Percentiles rank a stretch among this genome's conserved stretches.
Evolutionary conservation across 23 red algal species (phyloP).

Genomic region (Cyanidiococcus yangmingshanensis): DNA sequence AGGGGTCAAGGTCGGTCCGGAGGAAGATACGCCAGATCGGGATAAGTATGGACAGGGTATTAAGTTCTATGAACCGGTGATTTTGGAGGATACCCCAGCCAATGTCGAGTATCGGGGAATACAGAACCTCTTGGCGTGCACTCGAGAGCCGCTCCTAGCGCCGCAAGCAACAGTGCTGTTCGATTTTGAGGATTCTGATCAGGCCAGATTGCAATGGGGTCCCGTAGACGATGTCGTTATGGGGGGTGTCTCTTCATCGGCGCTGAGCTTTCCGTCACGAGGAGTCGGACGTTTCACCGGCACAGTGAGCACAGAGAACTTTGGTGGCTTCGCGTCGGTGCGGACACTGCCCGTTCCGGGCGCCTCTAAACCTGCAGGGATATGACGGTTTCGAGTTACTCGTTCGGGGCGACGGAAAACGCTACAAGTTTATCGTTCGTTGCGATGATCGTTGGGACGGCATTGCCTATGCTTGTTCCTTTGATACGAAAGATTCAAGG

Average conservation of each 20-base stretch:
- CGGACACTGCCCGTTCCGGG: slow-evolving; percentile 54
- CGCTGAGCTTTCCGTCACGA: background rate
- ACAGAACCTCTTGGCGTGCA: slow-evolving; percentile 29
- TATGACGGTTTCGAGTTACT: slow-evolving; percentile 57
- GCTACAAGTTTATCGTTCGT: slow-evolving; percentile 94
- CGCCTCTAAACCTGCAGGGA: slow-evolving; percentile 37
- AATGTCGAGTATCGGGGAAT: slow-evolving; percentile 80
- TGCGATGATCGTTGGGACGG: slow-evolving; percentile 93
- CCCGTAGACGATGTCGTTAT: slow-evolving; percentile 92
- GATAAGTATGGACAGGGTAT: slow-evolving; percentile 71
- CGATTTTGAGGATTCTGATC: slow-evolving; percentile 29
- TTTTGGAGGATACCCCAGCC: slow-evolving; percentile 58
- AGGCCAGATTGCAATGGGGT: slow-evolving; percentile 41
- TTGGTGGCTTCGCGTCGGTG: slow-evolving; percentile 69
- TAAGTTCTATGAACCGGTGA: slow-evolving; percentile 51
- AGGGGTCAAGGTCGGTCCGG: slow-evolving; percentile 52
- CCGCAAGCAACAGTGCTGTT: slow-evolving; percentile 16
- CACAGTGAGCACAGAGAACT: slow-evolving; percentile 44
- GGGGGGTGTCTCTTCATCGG: slow-evolving; percentile 57
- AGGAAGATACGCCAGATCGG: slow-evolving; percentile 41
- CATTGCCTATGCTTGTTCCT: slow-evolving; percentile 50
- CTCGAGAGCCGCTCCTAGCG: background rate
- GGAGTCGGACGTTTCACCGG: slow-evolving; percentile 47
- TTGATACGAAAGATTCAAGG: slow-evolving; percentile 36
- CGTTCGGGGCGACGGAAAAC: slow-evolving; percentile 75